Evolutionary conservation across 2,329 filamentous ascomycete species (phyloP), one percentile per base, ranked within the genome.

Genomic region (Trichoderma harzianum): DNA sequence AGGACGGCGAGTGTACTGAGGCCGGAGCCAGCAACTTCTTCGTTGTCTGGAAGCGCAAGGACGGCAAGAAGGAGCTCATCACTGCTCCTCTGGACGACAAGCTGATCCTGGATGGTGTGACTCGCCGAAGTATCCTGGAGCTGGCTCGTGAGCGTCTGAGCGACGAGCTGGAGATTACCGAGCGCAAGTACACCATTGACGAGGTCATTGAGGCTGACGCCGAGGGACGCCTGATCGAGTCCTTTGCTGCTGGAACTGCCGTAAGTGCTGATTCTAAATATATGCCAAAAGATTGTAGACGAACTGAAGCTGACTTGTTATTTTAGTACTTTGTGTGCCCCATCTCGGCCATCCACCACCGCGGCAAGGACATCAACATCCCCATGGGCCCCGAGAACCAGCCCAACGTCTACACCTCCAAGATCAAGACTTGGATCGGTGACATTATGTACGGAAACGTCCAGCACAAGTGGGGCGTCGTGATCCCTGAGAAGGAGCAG

Each of bases 11-110:
- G 79, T 94, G 97, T 74, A 98, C 95, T 2, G 95, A 98, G 84
- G 95, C 95, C 2, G 95, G 95, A 5, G 95, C 94, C 14, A 93
- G 90, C 78, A 98, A 98, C 83, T 97, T 97, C 84, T 97, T 98
- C 78, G 86, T 97, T 8, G 85, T 97, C 14, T 94, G 92, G 93
- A 87, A 86, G 78, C 80, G 81, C 70, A 81, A 79, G 76, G 81
- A 83, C 43, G 81, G 80, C 74, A 88, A 86, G 61, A 88, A 86
- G 79, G 87, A 91, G 76, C 86, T 98, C 36, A 86, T 97, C 70
- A 98, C 95, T 3, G 94, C 95, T 3, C 93, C 93, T 10, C 83
- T 98, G 57, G 92, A 92, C 72, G 93, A 93, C 78, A 90, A 92
- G 78, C 87, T 97, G 73, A 97, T 98, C 76, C 86, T 98, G 3